Percentiles rank a stretch among this genome's conserved stretches.
Evolutionary conservation across 2,329 filamentous ascomycete species (phyloP).

Genomic region (Xylaria sp.): DNA sequence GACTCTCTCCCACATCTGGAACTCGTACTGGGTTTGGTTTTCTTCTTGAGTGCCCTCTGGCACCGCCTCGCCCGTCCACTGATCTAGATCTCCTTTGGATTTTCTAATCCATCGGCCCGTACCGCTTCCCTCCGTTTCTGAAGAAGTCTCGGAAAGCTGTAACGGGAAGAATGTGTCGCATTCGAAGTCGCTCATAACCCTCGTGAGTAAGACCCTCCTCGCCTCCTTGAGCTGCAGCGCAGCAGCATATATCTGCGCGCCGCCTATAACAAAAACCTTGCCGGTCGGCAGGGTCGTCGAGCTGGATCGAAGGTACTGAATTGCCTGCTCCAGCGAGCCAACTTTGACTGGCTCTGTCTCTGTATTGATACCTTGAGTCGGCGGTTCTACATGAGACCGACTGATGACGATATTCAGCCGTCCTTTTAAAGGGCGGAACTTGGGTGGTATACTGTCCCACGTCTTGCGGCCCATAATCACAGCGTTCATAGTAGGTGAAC

Average conservation of each 20-base stretch:
- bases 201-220: conserved; percentile 75
- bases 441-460: conserved; percentile 87
- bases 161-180: conserved; percentile 81
- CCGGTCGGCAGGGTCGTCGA: conserved; percentile 54
- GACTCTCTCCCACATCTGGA: conserved; percentile 77
- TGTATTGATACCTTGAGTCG: conserved; percentile 27
- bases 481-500: conserved; percentile 66
- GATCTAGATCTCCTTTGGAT: conserved; percentile 64
- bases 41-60: conserved; percentile 69
- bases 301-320: conserved; percentile 59
- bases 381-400: conserved; percentile 56
- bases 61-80: conserved; percentile 74
- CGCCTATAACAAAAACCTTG: conserved; percentile 88
- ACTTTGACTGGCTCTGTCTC: conserved; percentile 67
- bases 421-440: conserved; percentile 81
- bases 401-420: conserved; percentile 87
- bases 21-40: conserved; percentile 73
- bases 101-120: conserved; percentile 64
- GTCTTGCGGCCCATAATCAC: conserved; percentile 99
- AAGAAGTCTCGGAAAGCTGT: conserved; percentile 57
- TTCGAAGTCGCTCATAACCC: conserved; percentile 74
- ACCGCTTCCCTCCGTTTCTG: conserved; percentile 29
- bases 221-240: conserved; percentile 71
- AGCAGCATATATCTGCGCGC: conserved; percentile 83
- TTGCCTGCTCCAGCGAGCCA: conserved; percentile 67